A percentile compares a stretch with the other conserved stretches of the same genome.
Evolutionary conservation across 352 stramenopile species (phyloP).

Genomic region (Globisporangium okanoganense): DNA sequence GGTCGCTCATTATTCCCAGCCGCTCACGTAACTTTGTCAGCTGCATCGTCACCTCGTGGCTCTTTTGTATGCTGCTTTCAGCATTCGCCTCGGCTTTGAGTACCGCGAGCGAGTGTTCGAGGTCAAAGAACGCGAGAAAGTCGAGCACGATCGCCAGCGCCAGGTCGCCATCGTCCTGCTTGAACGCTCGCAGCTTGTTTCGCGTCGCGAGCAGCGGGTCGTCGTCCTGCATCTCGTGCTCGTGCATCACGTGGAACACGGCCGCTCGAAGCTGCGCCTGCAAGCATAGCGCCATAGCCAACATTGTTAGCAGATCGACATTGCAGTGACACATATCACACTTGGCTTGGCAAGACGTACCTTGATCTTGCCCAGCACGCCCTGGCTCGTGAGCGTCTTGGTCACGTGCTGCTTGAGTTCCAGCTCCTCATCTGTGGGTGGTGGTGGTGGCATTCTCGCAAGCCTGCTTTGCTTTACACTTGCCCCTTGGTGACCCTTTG

Average conservation of each 20-base stretch:
- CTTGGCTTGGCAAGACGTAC: too few species aligned
- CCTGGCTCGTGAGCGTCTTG: conserved; percentile 46
- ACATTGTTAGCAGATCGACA: too few species aligned
- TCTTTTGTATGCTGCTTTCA: background rate
- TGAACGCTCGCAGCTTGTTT: conserved; percentile 20
- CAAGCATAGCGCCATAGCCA: too few species aligned
- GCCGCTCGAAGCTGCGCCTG: conserved; percentile 68
- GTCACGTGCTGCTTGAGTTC: conserved; percentile 65
- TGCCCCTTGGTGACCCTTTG: background rate
- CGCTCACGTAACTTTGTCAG: conserved; percentile 13
- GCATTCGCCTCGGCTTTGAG: conserved; percentile 41
- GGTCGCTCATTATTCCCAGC: background rate
- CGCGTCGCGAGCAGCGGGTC: conserved; percentile 5
- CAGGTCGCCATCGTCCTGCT: conserved; percentile 22
- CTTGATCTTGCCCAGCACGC: conserved; percentile 76
- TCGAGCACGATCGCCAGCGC: conserved; percentile 55
- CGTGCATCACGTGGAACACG: conserved; percentile 77
- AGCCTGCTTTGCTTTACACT: background rate
- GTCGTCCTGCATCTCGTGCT: conserved; percentile 19
- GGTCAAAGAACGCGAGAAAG: conserved; percentile 54
- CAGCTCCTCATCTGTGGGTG: conserved; percentile 45
- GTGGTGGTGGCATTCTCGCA: conserved; percentile 15
- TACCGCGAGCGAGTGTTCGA: conserved; percentile 51
- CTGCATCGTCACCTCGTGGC: background rate
- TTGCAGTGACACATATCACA: too few species aligned